These are phyloP conservation scores for Juglanconis oblonga DNA, from an alignment of 2,329 filamentous ascomycete genomes.

Conservation along the genomic window DNA sequence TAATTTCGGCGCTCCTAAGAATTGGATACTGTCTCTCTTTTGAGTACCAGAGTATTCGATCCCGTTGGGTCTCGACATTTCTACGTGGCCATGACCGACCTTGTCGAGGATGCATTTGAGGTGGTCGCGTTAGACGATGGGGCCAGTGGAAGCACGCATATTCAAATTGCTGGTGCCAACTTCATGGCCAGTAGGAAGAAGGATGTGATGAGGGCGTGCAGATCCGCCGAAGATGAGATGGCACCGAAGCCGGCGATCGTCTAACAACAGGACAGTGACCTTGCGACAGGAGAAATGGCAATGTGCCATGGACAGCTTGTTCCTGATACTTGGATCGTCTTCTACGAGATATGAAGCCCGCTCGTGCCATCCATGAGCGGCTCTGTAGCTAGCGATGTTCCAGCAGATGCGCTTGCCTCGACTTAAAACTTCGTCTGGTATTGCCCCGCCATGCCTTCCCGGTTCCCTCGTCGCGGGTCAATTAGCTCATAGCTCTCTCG, in stretches of 20 bases:
- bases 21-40: constrained; percentile 53
- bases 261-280: too few relatives aligned
- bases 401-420: neutral
- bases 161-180: too few relatives aligned
- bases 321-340: too few relatives aligned
- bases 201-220: too few relatives aligned
- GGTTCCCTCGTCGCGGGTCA: neutral
- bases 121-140: neutral
- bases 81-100: neutral
- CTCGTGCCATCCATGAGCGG: neutral
- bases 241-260: too few relatives aligned
- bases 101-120: neutral
- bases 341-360: too few relatives aligned
- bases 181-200: too few relatives aligned
- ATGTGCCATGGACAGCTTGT: too few relatives aligned
- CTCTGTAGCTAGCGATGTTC: neutral
- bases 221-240: too few relatives aligned
- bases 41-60: constrained; percentile 49
- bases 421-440: neutral
- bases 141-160: too few relatives aligned
- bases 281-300: too few relatives aligned
- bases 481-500: neutral
- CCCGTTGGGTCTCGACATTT: constrained; percentile 63
- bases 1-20: constrained; percentile 60
- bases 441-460: neutral